Evolutionary conservation across 2,329 filamentous ascomycete species (phyloP).

Genomic region (Plectosphaerella plurivora): DNA sequence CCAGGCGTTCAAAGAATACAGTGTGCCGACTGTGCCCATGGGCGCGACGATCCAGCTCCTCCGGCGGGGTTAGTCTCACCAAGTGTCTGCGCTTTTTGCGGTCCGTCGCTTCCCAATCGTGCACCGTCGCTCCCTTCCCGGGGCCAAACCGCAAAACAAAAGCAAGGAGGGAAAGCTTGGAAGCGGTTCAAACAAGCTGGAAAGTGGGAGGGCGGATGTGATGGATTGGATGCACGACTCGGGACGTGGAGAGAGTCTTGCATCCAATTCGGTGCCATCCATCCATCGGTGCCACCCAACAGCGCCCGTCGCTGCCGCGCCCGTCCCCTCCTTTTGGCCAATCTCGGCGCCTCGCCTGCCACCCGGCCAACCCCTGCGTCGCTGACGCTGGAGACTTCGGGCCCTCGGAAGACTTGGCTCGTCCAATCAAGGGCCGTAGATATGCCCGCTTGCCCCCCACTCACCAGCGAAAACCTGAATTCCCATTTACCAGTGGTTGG

Average conservation of each 20-base stretch:
- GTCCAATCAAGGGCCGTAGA: neutral
- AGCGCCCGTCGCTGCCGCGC: neutral
- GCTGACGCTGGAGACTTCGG: neutral
- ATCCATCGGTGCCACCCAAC: neutral
- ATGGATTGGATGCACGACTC: no score
- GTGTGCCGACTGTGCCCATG: neutral
- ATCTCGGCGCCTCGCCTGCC: neutral
- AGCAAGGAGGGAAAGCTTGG: no score
- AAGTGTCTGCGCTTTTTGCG: neutral
- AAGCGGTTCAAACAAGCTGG: no score
- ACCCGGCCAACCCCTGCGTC: conserved; percentile 2
- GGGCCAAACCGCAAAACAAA: no score
- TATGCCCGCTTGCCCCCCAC: neutral
- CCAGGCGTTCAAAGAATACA: neutral
- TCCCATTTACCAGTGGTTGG: neutral
- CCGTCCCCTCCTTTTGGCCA: neutral
- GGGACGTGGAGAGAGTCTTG: no score
- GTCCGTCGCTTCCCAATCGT: neutral
- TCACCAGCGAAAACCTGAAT: conserved; percentile 1
- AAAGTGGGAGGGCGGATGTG: no score
- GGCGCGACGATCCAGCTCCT: neutral
- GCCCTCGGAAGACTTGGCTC: neutral
- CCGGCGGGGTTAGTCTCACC: neutral
- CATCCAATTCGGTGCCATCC: no score
- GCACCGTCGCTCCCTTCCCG: neutral